These are phyloP conservation scores for Entomortierella chlamydospora DNA, from an alignment of 192 early-diverging fungal genomes.

Conservation along the genomic window DNA sequence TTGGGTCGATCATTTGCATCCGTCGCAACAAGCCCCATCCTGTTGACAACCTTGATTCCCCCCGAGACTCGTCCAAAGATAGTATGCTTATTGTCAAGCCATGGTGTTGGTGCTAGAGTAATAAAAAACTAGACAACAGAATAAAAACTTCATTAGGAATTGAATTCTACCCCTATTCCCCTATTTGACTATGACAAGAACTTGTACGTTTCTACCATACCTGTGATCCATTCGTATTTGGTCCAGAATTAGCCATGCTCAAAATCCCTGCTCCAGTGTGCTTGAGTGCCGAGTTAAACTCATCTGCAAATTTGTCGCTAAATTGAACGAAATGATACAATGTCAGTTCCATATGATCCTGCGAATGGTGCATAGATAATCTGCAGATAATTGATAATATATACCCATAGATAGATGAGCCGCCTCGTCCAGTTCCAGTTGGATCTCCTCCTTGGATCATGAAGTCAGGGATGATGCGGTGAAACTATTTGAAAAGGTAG, in stretches of 20 bases:
- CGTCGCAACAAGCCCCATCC: constrained; percentile 77
- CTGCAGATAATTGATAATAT: neutral
- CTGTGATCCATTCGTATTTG: constrained; percentile 74
- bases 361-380: too few species aligned
- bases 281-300: constrained; percentile 79
- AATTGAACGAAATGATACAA: neutral
- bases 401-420: constrained; percentile 86
- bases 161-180: constrained; percentile 5
- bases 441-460: constrained; percentile 99
- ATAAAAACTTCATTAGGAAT: too few species aligned
- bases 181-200: too few species aligned
- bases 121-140: constrained; percentile 88
- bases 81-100: constrained; percentile 92
- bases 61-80: constrained; percentile 89
- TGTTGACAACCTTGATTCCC: constrained; percentile 86
- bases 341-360: too few species aligned
- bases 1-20: constrained; percentile 66
- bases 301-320: constrained; percentile 87
- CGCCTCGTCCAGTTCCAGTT: constrained; percentile 93
- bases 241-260: constrained; percentile 88
- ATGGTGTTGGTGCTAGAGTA: constrained; percentile 89
- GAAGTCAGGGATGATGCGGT: constrained; percentile 87
- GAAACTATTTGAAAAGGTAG: constrained; percentile 69
- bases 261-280: constrained; percentile 92
- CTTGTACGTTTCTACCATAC: constrained; percentile 33